Base-by-base conservation (phyloP, 164 flowering plant species). In the Tinospora cordifolia region DNA sequence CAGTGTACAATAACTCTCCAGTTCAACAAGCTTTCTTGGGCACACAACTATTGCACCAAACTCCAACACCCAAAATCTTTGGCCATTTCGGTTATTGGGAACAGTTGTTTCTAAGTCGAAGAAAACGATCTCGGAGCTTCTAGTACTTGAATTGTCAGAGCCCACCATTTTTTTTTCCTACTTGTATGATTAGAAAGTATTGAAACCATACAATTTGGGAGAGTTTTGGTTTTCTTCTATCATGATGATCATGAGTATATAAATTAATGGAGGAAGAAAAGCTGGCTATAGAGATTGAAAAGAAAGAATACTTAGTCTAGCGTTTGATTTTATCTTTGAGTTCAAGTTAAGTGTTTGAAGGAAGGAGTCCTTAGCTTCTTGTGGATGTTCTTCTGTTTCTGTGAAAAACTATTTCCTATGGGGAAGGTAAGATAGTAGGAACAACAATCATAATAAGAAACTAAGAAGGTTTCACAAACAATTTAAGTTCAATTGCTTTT, bases 1-100 rank as follows among this genome's bases (percentile, higher is more conserved):
- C 10, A 94, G 88, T 8, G 96, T 94, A 68, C 81, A 83, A 66
- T 76, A 94, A 78, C 90, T 87, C 74, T 84, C 87, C 6, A 89
- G 74, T 79, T 94, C 98, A 6, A 83, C 79, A 1, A 94, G 92
- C 72, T 89, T 90, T 26, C 68, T 63, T 0, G 95, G 93, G 64
- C 97, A 87, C 7, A 94, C 91, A 0, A 90, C 79, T 1, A 94
- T 88, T 21, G 98, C 93, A 2, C 98, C 97, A 38, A 94, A 94
- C 76, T 94, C 97, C 70, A 91, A 63, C 0, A 94, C 82, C 78
- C 81, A 75, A 75, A 88, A 89, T 66, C 79, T 70, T 34, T 83
- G 81, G 60, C 96, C 90, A 0, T 79, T 39, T 81, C 76, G 81
- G 2, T 66, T 83, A 0, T 66, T 83, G 0, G 98, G 97, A 1